These are phyloP conservation scores for Acmispon strigosus DNA, from an alignment of 306 rosid genomes.

Conservation along the genomic window DNA sequence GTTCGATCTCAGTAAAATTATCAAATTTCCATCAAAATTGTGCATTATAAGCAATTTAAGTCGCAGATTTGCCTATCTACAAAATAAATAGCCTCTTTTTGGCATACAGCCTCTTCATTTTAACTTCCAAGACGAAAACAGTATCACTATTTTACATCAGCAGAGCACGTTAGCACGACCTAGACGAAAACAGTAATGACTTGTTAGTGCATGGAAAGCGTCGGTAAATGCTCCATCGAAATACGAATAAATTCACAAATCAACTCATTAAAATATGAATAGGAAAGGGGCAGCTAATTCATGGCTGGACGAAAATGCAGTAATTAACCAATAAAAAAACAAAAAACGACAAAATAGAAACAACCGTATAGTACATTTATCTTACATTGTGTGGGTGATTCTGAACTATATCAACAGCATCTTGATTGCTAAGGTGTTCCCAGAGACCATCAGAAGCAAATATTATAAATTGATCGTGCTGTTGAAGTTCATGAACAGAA, in stretches of 20 bases:
- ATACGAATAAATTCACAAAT: slow-evolving; percentile 1
- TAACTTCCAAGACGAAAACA: neutral
- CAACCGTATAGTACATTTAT: slow-evolving; percentile 2
- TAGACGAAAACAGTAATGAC: neutral
- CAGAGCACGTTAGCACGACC: neutral
- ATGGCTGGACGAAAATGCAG: neutral
- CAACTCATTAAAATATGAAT: neutral
- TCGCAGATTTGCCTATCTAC: neutral
- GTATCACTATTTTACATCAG: slow-evolving; percentile 1
- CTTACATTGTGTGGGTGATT: slow-evolving; percentile 70
- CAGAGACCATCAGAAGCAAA: slow-evolving; percentile 94
- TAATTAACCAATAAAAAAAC: neutral
- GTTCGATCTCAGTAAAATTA: neutral
- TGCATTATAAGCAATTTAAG: neutral
- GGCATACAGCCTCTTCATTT: neutral
- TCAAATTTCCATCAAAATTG: neutral
- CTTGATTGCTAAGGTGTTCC: slow-evolving; percentile 92
- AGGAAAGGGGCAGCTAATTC: neutral
- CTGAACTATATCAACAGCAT: slow-evolving; percentile 79
- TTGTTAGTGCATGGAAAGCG: neutral
- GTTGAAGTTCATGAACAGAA: slow-evolving; percentile 62
- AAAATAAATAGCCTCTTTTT: neutral
- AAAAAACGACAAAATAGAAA: slow-evolving; percentile 6
- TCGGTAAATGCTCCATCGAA: neutral
- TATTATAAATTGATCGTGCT: slow-evolving; percentile 68